A percentile compares a stretch with the other conserved stretches of the same genome.
Evolutionary conservation across 768 basidiomycete genomes (phyloP).

Genomic region (Kwoniella sp.): DNA sequence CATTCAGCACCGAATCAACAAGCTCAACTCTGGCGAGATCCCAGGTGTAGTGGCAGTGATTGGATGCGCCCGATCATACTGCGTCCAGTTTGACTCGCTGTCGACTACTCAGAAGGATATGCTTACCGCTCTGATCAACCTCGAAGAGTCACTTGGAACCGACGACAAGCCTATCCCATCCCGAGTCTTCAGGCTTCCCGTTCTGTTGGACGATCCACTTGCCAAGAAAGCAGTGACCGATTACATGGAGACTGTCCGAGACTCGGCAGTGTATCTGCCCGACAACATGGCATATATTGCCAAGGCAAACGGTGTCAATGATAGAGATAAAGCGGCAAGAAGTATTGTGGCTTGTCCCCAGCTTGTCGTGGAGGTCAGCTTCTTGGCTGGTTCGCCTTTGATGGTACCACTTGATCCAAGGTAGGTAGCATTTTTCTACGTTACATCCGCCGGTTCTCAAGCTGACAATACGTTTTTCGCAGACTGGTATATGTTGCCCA

Average conservation of each 20-base stretch:
- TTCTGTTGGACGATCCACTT: slow-evolving; percentile 67
- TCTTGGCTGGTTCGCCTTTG: slow-evolving; percentile 67
- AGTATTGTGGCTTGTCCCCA: slow-evolving; percentile 60
- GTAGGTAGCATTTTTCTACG: neutral
- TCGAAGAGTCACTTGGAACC: slow-evolving; percentile 58
- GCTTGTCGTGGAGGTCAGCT: slow-evolving; percentile 67
- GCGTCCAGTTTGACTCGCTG: slow-evolving; percentile 63
- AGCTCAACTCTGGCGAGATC: slow-evolving; percentile 56
- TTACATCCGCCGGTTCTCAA: slow-evolving; percentile 40
- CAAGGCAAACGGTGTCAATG: slow-evolving; percentile 63
- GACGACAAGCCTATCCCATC: slow-evolving; percentile 59
- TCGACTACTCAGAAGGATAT: slow-evolving; percentile 59
- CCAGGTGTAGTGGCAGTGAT: slow-evolving; percentile 62
- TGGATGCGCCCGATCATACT: slow-evolving; percentile 60
- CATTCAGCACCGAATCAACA: slow-evolving; percentile 60
- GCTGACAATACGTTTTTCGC: slow-evolving; percentile 60
- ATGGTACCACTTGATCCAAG: slow-evolving; percentile 60
- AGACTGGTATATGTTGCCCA: slow-evolving; percentile 63
- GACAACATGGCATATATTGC: slow-evolving; percentile 71
- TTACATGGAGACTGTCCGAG: slow-evolving; percentile 63
- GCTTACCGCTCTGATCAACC: slow-evolving; percentile 58
- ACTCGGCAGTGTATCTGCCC: slow-evolving; percentile 68
- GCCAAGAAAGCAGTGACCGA: slow-evolving; percentile 62
- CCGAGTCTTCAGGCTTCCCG: slow-evolving; percentile 65
- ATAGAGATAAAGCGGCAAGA: slow-evolving; percentile 59